Percentiles rank a stretch among this genome's conserved stretches.
These are phyloP conservation scores for Cryptococcus floricola DNA, from an alignment of 1,284 basidiomycete species.

Conservation along the genomic window DNA sequence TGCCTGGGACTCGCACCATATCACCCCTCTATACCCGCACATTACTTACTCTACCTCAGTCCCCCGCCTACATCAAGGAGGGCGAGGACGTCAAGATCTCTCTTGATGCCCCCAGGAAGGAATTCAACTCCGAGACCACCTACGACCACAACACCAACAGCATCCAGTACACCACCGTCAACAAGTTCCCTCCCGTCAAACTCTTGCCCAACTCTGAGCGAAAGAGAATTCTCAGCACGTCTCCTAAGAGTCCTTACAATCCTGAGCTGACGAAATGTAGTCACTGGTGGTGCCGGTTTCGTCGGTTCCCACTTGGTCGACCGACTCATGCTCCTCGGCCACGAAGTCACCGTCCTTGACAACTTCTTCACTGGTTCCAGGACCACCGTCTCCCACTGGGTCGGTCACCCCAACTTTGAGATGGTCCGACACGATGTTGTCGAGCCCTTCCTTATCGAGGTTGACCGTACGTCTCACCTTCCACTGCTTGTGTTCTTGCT, in stretches of 20 bases:
- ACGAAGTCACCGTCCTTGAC: constrained; percentile 95
- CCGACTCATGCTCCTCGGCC: constrained; percentile 92
- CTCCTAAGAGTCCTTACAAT: no score
- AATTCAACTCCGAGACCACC: constrained; percentile 76
- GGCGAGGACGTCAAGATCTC: constrained; percentile 59
- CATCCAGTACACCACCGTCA: constrained; percentile 86
- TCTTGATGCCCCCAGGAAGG: constrained; percentile 42
- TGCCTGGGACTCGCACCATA: constrained; percentile 4
- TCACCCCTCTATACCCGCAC: not conserved
- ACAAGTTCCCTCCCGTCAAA: constrained; percentile 85
- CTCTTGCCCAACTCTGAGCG: constrained; percentile 71
- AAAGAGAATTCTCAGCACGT: constrained; percentile 69
- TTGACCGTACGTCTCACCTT: constrained; percentile 66
- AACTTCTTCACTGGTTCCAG: constrained; percentile 98
- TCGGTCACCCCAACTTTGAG: constrained; percentile 98
- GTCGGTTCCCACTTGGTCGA: constrained; percentile 97
- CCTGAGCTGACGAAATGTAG: constrained; percentile 12
- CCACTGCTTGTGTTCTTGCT: not conserved
- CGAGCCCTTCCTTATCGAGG: constrained; percentile 94
- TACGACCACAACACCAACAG: constrained; percentile 70
- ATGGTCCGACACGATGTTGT: constrained; percentile 95
- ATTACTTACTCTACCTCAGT: constrained; percentile 12
- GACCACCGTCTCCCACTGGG: constrained; percentile 82
- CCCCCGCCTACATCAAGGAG: constrained; percentile 48
- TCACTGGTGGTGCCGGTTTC: constrained; percentile 92